Evolutionary conservation across 495 filamentous ascomycete genomes (phyloP).

Genomic region (Penicillium lividum): DNA sequence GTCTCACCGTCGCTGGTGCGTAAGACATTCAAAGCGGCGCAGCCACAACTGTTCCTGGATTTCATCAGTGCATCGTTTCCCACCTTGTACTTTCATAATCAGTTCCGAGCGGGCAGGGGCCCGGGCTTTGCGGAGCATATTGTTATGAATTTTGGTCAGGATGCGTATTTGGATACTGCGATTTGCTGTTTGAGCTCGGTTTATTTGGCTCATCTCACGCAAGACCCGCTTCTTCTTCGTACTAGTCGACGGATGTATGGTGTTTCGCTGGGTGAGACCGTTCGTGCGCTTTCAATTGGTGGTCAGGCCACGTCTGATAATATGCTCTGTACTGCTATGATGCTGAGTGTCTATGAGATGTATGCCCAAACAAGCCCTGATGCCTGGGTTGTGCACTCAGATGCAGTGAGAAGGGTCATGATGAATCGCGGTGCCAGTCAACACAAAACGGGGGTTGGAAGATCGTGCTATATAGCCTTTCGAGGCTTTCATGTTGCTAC

Average conservation of each 20-base stretch:
- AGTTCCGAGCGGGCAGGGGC: slow-evolving; percentile 28
- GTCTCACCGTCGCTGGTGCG: slow-evolving; percentile 29
- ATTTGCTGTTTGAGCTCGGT: slow-evolving; percentile 34
- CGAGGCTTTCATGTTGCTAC: slow-evolving; percentile 36
- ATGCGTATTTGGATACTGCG: slow-evolving; percentile 31
- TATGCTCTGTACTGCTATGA: slow-evolving; percentile 36
- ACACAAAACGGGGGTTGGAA: slow-evolving; percentile 25
- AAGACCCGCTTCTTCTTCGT: slow-evolving; percentile 24
- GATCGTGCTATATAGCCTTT: slow-evolving; percentile 35
- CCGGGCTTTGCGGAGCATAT: slow-evolving; percentile 31
- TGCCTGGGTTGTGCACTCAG: slow-evolving; percentile 36
- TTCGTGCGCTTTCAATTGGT: slow-evolving; percentile 24
- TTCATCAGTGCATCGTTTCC: slow-evolving; percentile 36
- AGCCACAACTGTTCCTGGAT: slow-evolving; percentile 29
- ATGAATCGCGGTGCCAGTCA: slow-evolving; percentile 23
- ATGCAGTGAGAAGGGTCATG: slow-evolving; percentile 35
- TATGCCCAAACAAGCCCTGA: slow-evolving; percentile 32
- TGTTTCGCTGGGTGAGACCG: slow-evolving; percentile 24
- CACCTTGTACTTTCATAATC: slow-evolving; percentile 36
- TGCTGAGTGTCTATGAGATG: slow-evolving; percentile 43
- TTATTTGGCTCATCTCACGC: slow-evolving; percentile 30
- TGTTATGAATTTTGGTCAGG: slow-evolving; percentile 24
- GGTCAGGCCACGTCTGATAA: slow-evolving; percentile 30
- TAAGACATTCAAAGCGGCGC: slow-evolving; percentile 24
- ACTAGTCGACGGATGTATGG: slow-evolving; percentile 36